Percentiles rank a stretch among this genome's conserved stretches.
phyloP scores from a whole-genome alignment of 2,329 filamentous ascomycete genomes.

The Cladophialophora exuberans region DNA sequence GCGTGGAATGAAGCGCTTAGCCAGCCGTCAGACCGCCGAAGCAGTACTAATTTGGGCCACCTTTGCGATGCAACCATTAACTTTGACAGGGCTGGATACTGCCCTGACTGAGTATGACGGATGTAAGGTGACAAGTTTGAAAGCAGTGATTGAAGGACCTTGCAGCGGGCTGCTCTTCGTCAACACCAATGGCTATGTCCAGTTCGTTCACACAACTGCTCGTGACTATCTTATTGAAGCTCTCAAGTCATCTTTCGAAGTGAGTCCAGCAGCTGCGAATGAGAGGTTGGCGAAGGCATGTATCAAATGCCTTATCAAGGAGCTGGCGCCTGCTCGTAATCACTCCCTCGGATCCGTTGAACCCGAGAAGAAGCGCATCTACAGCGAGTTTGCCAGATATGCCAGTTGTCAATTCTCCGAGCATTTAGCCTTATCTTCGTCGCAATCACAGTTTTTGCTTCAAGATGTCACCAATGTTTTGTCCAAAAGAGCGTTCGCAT shows the following conservation, averaged over 20 bases:
- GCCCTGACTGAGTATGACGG: conserved; percentile 1
- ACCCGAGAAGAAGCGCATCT: not conserved
- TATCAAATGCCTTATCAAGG: not conserved
- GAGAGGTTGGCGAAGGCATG: not conserved
- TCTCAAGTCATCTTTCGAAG: not conserved
- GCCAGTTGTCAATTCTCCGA: conserved; percentile 4
- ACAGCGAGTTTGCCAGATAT: not conserved
- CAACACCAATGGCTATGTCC: not conserved
- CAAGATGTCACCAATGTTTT: not conserved
- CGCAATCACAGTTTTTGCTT: not conserved
- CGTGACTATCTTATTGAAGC: conserved; percentile 1
- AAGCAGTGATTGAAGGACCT: not conserved
- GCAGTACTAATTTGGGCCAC: not conserved
- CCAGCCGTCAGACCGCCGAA: not conserved
- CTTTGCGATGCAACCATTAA: not conserved
- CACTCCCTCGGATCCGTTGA: not conserved
- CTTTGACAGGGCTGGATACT: not conserved
- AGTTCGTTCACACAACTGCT: conserved; percentile 1
- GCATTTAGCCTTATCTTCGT: conserved; percentile 1
- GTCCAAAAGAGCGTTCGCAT: not conserved
- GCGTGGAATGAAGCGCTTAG: not conserved
- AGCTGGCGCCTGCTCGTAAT: not conserved
- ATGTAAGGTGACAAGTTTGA: not conserved
- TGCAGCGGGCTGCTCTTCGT: not conserved
- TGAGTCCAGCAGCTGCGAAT: not conserved